Percentiles rank a stretch among this genome's conserved stretches.
Evolutionary conservation across 768 basidiomycete species (phyloP).

Genomic region (Tricholoma terreum): DNA sequence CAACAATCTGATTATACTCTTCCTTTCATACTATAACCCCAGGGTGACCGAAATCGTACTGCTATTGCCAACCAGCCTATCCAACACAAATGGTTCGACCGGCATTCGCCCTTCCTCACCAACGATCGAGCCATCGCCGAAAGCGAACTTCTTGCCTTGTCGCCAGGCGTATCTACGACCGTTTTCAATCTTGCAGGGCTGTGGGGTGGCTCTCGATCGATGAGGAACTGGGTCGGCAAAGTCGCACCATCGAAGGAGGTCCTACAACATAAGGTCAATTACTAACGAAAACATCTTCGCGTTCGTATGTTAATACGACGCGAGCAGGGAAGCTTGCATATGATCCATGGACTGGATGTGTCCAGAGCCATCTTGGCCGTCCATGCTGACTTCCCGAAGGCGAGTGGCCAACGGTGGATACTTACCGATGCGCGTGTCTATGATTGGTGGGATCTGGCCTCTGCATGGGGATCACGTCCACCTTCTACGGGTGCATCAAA

Average conservation of each 20-base stretch:
- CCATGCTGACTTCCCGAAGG: conserved; percentile 39
- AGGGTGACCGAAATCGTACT: conserved; percentile 16
- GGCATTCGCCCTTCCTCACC: conserved; percentile 43
- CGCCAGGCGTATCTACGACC: conserved; percentile 38
- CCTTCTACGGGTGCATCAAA: background rate
- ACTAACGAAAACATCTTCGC: background rate
- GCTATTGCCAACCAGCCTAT: conserved; percentile 1
- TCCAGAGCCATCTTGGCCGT: conserved; percentile 60
- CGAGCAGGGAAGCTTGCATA: conserved; percentile 51
- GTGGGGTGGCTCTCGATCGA: conserved; percentile 54
- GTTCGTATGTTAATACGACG: background rate
- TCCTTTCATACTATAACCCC: background rate
- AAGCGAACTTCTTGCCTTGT: conserved; percentile 48
- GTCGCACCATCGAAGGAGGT: conserved; percentile 58
- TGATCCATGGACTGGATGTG: conserved; percentile 61
- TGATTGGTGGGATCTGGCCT: conserved; percentile 68
- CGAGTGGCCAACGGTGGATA: conserved; percentile 53
- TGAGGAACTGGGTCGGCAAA: conserved; percentile 48
- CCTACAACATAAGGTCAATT: conserved; percentile 42
- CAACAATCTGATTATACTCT: background rate
- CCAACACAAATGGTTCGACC: conserved; percentile 44
- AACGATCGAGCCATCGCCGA: conserved; percentile 52
- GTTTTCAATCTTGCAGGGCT: conserved; percentile 63
- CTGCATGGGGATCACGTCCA: conserved; percentile 43
- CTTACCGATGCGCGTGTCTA: conserved; percentile 54